Base-by-base conservation (phyloP, 164 flowering plant species). In the Aristolochia fimbriata region DNA sequence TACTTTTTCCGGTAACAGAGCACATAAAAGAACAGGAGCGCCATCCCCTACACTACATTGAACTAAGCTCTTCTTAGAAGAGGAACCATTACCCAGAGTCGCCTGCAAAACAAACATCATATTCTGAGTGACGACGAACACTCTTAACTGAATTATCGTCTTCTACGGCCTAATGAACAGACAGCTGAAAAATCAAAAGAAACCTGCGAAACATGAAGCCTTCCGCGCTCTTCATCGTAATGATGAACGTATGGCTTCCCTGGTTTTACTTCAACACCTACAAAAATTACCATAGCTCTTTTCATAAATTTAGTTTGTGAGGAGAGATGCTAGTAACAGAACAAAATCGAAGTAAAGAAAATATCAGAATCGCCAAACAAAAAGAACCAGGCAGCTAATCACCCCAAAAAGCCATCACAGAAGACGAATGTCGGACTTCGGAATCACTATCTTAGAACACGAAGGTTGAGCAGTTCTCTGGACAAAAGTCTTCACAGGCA, bases 261-360 rank as follows among this genome's bases (percentile, higher is more conserved):
- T 0, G 93, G 87, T 66, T 83, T 86, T 56, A 94, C 72, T 73
- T 91, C 95, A 54, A 87, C 68, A 12, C 99, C 99, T 91, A 73
- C 59, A 20, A 48, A 54, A 4, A 69, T n/a, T n/a, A 33, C 30
- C 5, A 22, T 27, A n/a, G 16, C 6, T 2, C 20, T 12, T 10
- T 20, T 7, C 1, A 8, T n/a, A n/a, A n/a, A n/a, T n/a, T n/a
- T 27, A 27, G 30, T 27, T 27, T 27, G 30, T 27, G 3, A 27
- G 22, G 30, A 52, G 15, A 22, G 30, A 52, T 13, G 43, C 43
- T 15, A 23, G 17, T 14, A 50, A 1, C 22, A 11, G 53, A 50
- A n/a, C 3, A 19, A n/a, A 22, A 1, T 10, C 20, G 4, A 16
- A n/a, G 9, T n/a, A 17, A 50, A 10, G 53, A 50, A n/a, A 22